Conservation (phyloP, 768 basidiomycete genomes). For the Tulasnella sp. region DNA sequence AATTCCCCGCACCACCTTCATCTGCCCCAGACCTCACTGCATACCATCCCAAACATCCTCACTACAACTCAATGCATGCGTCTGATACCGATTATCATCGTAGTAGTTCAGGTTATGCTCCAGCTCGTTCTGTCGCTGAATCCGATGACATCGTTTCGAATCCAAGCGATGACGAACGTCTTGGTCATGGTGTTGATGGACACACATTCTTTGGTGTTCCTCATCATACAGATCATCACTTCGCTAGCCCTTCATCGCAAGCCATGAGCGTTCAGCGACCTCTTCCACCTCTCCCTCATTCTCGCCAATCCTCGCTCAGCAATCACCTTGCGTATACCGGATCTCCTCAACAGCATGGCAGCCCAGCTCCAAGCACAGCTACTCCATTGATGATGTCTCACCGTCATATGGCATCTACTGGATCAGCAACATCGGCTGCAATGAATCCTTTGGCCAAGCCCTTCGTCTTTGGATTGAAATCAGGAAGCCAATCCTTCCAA, state of each 20-base stretch:
- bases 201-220: background rate
- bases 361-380: slow-evolving; percentile 15
- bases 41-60: background rate
- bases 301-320: slow-evolving; percentile 48
- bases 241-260: background rate
- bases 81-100: no score
- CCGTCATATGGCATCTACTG: slow-evolving; percentile 17
- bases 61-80: background rate
- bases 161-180: slow-evolving; percentile 58
- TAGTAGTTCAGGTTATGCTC: background rate
- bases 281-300: slow-evolving; percentile 50
- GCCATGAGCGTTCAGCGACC: slow-evolving; percentile 30
- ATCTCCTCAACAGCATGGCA: slow-evolving; percentile 37
- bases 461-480: slow-evolving; percentile 52
- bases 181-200: slow-evolving; percentile 1
- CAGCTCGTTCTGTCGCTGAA: background rate
- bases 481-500: slow-evolving; percentile 8
- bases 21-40: background rate
- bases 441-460: slow-evolving; percentile 75
- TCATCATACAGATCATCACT: background rate
- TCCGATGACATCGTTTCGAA: slow-evolving; percentile 66
- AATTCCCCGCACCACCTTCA: slow-evolving; percentile 61
- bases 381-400: slow-evolving; percentile 14
- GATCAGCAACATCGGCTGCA: slow-evolving; percentile 25
- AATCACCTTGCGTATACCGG: no score